Evolutionary conservation across 73 alveolate genomes (phyloP), one percentile per base, ranked within the genome.

Genomic region (Paramecium sexaurelia): DNA sequence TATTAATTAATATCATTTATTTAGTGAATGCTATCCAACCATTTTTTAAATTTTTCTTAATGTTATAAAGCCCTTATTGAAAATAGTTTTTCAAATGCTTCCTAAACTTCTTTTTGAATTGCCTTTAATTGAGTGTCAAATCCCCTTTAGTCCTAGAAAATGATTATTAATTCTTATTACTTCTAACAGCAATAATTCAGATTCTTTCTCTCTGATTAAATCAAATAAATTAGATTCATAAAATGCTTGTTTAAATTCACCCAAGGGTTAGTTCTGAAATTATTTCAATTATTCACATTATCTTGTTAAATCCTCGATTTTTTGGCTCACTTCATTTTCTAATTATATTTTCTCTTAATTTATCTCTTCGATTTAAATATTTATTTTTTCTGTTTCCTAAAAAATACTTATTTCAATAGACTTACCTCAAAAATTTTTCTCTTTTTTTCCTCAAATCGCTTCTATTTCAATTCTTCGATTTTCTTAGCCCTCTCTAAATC

Each of bases 121-220:
- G 89, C 45, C 5, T 75, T 75, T 56, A 75, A 75, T 75, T 75
- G 2, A 17, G 68, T 75, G 7, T 75, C 69, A 19, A 75, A 75
- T 17, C 45, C 89, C 29, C 37, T 75, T 39, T 75, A 3, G 66
- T 36, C 89, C 89, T 75, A 36, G 2, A 36, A 75, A 36, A 33
- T 19, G 0, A 2, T 39, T 4, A 45, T 45, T 45, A 13, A 1
- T 29, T 2, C 1, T 75, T 5, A 15, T 0, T 75, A 75, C 89
- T 5, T 39, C 89, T 0, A 36, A 75, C 11, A 39, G 5, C 24
- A 75, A 15, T 75, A 75, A 39, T 45, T 37, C 32, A 2, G 22
- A 20, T 24, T 78, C 90, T 13, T 78, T 78, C 71, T 75, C 71
- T 43, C 22, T 43, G 7, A 78, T 43, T 40, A 11, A 22, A 29